Evolutionary conservation across 768 basidiomycete species (phyloP).

Genomic region (Sporobolomyces pararoseus): DNA sequence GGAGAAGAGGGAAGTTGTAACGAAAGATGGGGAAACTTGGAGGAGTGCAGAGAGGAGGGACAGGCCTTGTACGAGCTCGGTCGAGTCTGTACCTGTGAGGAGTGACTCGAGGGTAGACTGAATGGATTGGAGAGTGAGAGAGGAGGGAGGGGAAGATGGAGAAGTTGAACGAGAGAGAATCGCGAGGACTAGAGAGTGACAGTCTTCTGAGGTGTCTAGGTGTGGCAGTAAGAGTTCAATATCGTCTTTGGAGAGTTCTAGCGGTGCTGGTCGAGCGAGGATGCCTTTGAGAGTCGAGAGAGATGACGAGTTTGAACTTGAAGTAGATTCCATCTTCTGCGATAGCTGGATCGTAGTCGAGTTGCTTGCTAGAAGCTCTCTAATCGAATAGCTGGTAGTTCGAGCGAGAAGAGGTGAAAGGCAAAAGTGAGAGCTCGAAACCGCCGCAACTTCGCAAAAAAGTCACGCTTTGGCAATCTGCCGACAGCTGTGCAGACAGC

Average conservation of each 20-base stretch:
- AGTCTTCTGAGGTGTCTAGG: background rate
- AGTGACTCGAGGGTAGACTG: background rate
- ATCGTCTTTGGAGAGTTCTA: background rate
- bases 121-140: background rate
- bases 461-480: too few species aligned
- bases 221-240: background rate
- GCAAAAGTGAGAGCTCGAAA: too few species aligned
- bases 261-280: background rate
- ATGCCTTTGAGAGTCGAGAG: conserved; percentile 4
- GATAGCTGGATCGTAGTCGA: too few species aligned
- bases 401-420: too few species aligned
- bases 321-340: background rate
- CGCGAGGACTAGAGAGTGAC: background rate
- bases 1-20: background rate
- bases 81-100: background rate
- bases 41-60: background rate
- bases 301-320: background rate
- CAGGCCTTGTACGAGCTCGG: background rate
- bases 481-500: too few species aligned
- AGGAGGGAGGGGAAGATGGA: background rate
- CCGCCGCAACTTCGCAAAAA: too few species aligned
- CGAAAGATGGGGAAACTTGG: conserved; percentile 4
- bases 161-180: conserved; percentile 14
- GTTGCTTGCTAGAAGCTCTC: too few species aligned
- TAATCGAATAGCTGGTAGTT: too few species aligned